phyloP scores from a whole-genome alignment of 2,329 filamentous ascomycete species.

The Scleromitrula shiraiana region DNA sequence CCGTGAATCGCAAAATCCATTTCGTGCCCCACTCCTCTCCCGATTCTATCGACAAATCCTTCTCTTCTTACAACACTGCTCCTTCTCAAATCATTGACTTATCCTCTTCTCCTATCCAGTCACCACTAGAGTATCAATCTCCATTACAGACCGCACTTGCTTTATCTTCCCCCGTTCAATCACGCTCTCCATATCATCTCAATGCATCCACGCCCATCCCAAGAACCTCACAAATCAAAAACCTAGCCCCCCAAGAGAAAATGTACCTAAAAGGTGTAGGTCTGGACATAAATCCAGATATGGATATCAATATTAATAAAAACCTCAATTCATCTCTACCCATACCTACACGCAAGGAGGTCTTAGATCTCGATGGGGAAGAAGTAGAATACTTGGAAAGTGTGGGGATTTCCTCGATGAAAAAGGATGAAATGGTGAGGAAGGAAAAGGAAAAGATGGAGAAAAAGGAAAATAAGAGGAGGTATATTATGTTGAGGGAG shows the following conservation, averaged over 20 bases:
- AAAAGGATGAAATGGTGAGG: neutral
- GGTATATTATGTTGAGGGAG: slow-evolving; percentile 6
- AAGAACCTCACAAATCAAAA: neutral
- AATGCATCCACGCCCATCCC: neutral
- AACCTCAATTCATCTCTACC: neutral
- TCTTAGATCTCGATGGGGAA: neutral
- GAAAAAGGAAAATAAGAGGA: neutral
- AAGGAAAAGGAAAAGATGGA: neutral
- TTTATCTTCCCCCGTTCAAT: neutral
- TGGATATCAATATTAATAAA: too few relatives aligned
- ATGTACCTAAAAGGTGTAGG: neutral
- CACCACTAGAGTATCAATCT: neutral
- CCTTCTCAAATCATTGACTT: slow-evolving; percentile 7
- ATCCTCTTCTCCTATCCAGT: neutral
- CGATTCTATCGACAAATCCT: neutral
- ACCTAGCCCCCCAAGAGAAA: neutral
- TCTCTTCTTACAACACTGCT: slow-evolving; percentile 6
- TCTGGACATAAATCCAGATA: neutral
- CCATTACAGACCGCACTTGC: neutral
- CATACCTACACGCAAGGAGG: neutral
- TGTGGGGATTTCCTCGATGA: neutral
- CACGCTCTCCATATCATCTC: neutral
- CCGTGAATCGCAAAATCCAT: slow-evolving; percentile 2
- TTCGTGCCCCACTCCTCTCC: neutral
- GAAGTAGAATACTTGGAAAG: neutral